Conservation (phyloP, 768 basidiomycete genomes). For the Leccinum ochraceum region DNA sequence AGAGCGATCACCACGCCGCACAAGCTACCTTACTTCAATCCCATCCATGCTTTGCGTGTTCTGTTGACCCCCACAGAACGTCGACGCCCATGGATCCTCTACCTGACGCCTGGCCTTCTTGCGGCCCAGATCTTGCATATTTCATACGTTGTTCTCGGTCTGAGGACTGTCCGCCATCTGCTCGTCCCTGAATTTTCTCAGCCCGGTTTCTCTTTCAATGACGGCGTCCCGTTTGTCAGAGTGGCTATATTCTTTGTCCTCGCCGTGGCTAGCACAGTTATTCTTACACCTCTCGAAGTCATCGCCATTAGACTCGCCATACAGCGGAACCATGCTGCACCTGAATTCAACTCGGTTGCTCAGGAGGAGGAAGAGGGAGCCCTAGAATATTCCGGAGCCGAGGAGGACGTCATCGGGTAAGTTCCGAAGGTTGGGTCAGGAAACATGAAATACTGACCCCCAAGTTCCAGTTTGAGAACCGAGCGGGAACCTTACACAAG, state of each 20-base stretch:
- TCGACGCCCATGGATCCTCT: constrained; percentile 75
- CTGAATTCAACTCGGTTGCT: constrained; percentile 71
- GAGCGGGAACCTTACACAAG: constrained; percentile 82
- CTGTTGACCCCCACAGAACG: constrained; percentile 83
- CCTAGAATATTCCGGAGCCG: constrained; percentile 62
- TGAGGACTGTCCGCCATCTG: constrained; percentile 47
- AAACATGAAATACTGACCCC: background rate
- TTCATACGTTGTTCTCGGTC: constrained; percentile 44
- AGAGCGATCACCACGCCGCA: constrained; percentile 86
- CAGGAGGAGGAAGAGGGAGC: constrained; percentile 71
- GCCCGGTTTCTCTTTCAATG: constrained; percentile 32
- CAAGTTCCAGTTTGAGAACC: constrained; percentile 55
- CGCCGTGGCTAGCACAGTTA: constrained; percentile 52
- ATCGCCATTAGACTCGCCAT: constrained; percentile 77
- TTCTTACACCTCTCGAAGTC: constrained; percentile 79
- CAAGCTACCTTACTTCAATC: constrained; percentile 63
- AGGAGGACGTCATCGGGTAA: constrained; percentile 86
- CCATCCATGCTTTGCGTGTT: constrained; percentile 59
- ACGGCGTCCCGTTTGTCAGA: constrained; percentile 50
- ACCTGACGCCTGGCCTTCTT: constrained; percentile 72
- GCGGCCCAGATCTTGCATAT: constrained; percentile 45
- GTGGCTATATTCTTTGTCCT: constrained; percentile 58
- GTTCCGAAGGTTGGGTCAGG: constrained; percentile 19
- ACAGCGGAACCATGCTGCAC: constrained; percentile 79
- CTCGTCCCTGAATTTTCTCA: constrained; percentile 55